Percentiles rank a stretch among this genome's conserved stretches.
Conservation (phyloP, 2,329 filamentous ascomycete genomes). For the Microdochium bolleyi region DNA sequence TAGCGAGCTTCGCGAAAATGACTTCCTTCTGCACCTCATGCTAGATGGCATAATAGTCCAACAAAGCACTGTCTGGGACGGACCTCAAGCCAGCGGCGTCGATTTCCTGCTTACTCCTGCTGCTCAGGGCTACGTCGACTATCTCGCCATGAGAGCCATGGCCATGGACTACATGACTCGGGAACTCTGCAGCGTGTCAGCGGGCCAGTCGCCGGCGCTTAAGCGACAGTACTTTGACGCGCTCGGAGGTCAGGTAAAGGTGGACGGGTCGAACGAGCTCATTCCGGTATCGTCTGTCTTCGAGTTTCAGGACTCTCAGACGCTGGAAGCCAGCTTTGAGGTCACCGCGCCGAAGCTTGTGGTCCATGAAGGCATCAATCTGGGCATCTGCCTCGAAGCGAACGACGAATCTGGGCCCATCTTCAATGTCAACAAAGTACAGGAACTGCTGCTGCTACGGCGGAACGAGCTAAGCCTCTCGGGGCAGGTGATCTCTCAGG, state of each 20-base stretch:
- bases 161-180: slow-evolving; percentile 78
- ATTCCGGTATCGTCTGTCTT: slow-evolving; percentile 71
- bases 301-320: slow-evolving; percentile 85
- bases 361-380: slow-evolving; percentile 58
- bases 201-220: slow-evolving; percentile 60
- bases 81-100: slow-evolving; percentile 46
- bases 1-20: slow-evolving; percentile 69
- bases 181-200: slow-evolving; percentile 72
- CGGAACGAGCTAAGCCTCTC: slow-evolving; percentile 50
- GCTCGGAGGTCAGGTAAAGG: slow-evolving; percentile 67
- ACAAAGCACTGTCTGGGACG: slow-evolving; percentile 67
- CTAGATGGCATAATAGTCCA: slow-evolving; percentile 64
- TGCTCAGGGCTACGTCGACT: slow-evolving; percentile 64
- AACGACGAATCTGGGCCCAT: slow-evolving; percentile 48
- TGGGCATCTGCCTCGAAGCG: slow-evolving; percentile 55
- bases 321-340: slow-evolving; percentile 41
- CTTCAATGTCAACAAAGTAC: slow-evolving; percentile 64
- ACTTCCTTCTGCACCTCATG: slow-evolving; percentile 73
- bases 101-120: slow-evolving; percentile 64
- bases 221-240: slow-evolving; percentile 63
- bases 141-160: slow-evolving; percentile 68
- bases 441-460: slow-evolving; percentile 66
- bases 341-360: slow-evolving; percentile 43
- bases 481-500: slow-evolving; percentile 38
- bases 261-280: slow-evolving; percentile 55